Conservation (phyloP, 306 rosid genomes). For the Amphicarpaea edgeworthii region DNA sequence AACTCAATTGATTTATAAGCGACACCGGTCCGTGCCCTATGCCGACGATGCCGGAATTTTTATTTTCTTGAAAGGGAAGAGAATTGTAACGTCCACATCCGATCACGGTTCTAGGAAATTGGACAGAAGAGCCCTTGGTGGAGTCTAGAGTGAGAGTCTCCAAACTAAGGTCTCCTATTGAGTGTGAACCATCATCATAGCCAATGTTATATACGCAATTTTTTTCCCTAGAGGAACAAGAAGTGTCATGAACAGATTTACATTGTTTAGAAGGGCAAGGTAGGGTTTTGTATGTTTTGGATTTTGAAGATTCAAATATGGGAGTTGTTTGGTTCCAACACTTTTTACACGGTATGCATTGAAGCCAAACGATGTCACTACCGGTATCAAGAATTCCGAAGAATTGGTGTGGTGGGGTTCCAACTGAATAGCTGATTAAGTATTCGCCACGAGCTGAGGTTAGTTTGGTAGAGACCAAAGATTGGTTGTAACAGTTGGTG, state of each 20-base stretch:
- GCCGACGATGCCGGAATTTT: conserved; percentile 77
- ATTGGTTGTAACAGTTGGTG: neutral
- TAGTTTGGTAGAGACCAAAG: no score
- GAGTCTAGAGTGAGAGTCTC: neutral
- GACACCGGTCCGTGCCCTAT: conserved; percentile 57
- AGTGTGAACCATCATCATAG: neutral
- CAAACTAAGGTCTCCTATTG: neutral
- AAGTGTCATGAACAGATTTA: rapidly evolving
- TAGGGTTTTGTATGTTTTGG: neutral
- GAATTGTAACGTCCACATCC: neutral
- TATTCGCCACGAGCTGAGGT: no score
- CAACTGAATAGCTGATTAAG: conserved; percentile 47
- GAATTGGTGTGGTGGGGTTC: neutral
- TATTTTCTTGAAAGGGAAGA: no score
- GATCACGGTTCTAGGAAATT: neutral
- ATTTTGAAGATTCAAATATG: conserved; percentile 52
- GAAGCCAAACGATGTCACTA: conserved; percentile 69
- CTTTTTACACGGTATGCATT: conserved; percentile 56
- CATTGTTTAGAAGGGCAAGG: conserved; percentile 3
- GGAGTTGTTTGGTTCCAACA: conserved; percentile 59
- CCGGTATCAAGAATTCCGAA: conserved; percentile 63
- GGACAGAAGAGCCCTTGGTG: neutral
- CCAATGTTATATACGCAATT: neutral
- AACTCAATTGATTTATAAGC: conserved; percentile 10
- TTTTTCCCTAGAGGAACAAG: conserved; percentile 5